These are phyloP conservation scores for Polychytrium aggregatum DNA, from an alignment of 192 early-diverging fungal genomes.

Conservation along the genomic window DNA sequence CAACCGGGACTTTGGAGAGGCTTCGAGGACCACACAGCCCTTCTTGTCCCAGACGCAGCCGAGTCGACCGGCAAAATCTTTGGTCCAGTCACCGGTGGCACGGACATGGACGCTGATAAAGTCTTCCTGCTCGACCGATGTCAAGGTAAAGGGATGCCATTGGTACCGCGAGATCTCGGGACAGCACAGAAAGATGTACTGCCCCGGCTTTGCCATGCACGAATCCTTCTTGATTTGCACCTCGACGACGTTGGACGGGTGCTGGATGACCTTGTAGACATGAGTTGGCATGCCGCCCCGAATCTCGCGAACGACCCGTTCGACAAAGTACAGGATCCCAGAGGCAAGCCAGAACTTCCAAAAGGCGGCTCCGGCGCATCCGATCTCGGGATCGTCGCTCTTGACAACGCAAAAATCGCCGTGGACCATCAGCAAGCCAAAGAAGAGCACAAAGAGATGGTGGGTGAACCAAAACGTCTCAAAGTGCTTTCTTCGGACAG, in stretches of 20 bases:
- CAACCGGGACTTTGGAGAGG: slow-evolving; percentile 7
- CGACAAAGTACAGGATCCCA: slow-evolving; percentile 55
- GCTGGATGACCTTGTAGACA: slow-evolving; percentile 72
- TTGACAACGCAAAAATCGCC: slow-evolving; percentile 79
- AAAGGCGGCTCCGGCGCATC: slow-evolving; percentile 49
- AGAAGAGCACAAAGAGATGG: slow-evolving; percentile 77
- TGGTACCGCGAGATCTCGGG: slow-evolving; percentile 60
- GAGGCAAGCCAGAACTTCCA: slow-evolving; percentile 73
- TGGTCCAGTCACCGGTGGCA: slow-evolving; percentile 66
- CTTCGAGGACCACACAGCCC: not conserved
- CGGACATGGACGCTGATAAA: slow-evolving; percentile 66
- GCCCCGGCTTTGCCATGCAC: slow-evolving; percentile 51
- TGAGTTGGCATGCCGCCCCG: slow-evolving; percentile 52
- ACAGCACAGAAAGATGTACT: slow-evolving; percentile 70
- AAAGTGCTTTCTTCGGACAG: slow-evolving; percentile 50
- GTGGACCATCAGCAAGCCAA: slow-evolving; percentile 66
- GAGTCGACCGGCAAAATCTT: slow-evolving; percentile 48
- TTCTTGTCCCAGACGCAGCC: slow-evolving; percentile 52
- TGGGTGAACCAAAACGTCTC: slow-evolving; percentile 83
- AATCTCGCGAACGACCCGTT: slow-evolving; percentile 62
- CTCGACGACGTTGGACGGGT: slow-evolving; percentile 74
- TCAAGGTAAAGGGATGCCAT: slow-evolving; percentile 80
- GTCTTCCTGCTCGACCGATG: slow-evolving; percentile 69
- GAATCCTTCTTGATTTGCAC: slow-evolving; percentile 65
- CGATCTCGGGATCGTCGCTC: slow-evolving; percentile 43